Evolutionary conservation across 768 basidiomycete genomes (phyloP), one percentile per base, ranked within the genome.

Genomic region (Macrocybe gigantea): DNA sequence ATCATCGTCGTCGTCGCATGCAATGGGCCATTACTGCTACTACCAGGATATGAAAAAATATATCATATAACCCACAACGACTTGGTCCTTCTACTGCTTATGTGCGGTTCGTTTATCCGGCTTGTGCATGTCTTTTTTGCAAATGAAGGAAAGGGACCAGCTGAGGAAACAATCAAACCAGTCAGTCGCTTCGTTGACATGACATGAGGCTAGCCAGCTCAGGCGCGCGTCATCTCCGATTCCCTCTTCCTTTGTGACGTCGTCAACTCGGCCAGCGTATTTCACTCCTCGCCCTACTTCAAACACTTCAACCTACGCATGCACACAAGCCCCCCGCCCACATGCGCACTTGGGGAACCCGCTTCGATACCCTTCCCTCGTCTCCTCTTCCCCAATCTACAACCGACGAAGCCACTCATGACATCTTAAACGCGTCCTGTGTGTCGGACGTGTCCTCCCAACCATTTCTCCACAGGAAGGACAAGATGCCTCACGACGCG

Each of bases 401-500:
- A 45, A 51, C 38, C 14, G 57, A 56, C 34, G 47, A 57, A 45
- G 33, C 53, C 33, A 32, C 51, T 49, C 34, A 48, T 15, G 36
- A 54, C 47, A 33, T 49, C 49, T 48, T 50, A 34, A 45, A 51
- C 40, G 33, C 51, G 8, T 45, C 60, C 29, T 52, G 55, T 29
- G 40, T 46, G 1, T 53, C 62, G 33, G 63, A 57, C 37, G 62
- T 54, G 38, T 44, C 54, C 62, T 64, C 49, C 41, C 56, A 32
- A 45, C 48, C 33, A 47, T 48, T 40, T 58, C 57, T 44, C 64
- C 60, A 54, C 72, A 58, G 52, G 70, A 67, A 31, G 22, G 69
- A 81, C 39, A 79, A 72, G 57, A 70, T 77, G 59, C 75, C 79
- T 47, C 85, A 88, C 60, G 83, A 90, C 53, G 81, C 87, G 36